Evolutionary conservation across 345 rosid species (phyloP).

Genomic region (Populus ilicifolia): DNA sequence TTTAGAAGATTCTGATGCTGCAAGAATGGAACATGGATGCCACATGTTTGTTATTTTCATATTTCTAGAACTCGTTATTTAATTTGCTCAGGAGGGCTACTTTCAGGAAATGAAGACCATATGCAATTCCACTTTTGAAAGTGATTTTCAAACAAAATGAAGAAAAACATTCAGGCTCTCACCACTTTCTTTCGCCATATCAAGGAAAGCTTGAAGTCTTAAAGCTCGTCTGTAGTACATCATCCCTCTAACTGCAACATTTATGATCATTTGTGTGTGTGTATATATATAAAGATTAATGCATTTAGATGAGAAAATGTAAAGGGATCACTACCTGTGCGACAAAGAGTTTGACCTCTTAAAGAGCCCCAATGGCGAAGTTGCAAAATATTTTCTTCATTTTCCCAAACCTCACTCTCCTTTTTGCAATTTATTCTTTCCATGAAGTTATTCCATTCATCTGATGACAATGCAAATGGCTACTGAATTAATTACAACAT

Average conservation of each 20-base stretch:
- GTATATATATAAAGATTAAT: neutral
- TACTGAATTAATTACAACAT: neutral
- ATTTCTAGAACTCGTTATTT: neutral
- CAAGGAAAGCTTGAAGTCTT: slow-evolving; percentile 98
- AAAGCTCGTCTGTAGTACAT: slow-evolving; percentile 96
- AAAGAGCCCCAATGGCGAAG: slow-evolving; percentile 96
- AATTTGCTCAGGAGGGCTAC: neutral
- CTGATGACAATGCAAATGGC: slow-evolving; percentile 34
- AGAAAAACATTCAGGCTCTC: slow-evolving; percentile 21
- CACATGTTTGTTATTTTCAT: neutral
- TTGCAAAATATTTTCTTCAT: slow-evolving; percentile 89
- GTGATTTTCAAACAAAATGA: slow-evolving; percentile 1
- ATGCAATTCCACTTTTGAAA: neutral
- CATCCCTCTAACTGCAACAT: slow-evolving; percentile 89
- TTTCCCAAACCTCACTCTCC: slow-evolving; percentile 72
- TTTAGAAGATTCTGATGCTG: neutral
- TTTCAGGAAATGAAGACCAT: neutral
- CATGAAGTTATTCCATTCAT: slow-evolving; percentile 96
- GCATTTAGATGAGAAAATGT: neutral
- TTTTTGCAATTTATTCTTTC: slow-evolving; percentile 73
- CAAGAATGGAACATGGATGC: neutral
- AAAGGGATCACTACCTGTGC: slow-evolving; percentile 62
- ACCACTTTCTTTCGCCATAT: slow-evolving; percentile 91
- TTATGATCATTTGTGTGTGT: slow-evolving; percentile 14
- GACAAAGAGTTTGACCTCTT: slow-evolving; percentile 90